phyloP scores from a whole-genome alignment of 2,329 filamentous ascomycete species.

The Magnaporthales sp. region DNA sequence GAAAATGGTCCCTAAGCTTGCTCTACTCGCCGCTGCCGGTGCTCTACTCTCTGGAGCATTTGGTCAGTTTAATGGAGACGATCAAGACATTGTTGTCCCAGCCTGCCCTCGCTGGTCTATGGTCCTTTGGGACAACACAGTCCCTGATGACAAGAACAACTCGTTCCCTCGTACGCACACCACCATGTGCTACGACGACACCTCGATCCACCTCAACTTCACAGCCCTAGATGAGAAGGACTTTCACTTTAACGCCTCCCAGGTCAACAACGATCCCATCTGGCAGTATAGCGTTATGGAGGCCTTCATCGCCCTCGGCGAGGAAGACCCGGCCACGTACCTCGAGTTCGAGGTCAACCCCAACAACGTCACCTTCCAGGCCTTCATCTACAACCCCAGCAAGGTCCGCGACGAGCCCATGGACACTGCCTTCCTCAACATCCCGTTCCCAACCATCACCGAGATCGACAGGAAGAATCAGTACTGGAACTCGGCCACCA shows the following conservation, averaged over 20 bases:
- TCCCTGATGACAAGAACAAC: conserved; percentile 27
- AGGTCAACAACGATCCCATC: conserved; percentile 35
- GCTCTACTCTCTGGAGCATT: not conserved
- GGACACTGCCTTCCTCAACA: conserved; percentile 26
- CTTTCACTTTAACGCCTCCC: conserved; percentile 34
- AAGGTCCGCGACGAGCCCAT: conserved; percentile 26
- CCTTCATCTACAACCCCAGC: conserved; percentile 41
- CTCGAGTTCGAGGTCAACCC: conserved; percentile 42
- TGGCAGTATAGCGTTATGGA: conserved; percentile 44
- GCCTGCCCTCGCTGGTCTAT: conserved; percentile 26
- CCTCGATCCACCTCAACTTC: conserved; percentile 30
- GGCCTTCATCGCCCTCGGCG: conserved; percentile 36
- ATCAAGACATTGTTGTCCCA: conserved; percentile 23
- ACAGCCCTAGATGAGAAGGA: conserved; percentile 35
- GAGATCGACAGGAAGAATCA: conserved; percentile 24
- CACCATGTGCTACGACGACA: conserved; percentile 36
- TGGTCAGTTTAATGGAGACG: not conserved
- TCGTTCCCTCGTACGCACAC: conserved; percentile 34
- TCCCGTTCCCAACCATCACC: conserved; percentile 28
- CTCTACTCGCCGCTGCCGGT: not conserved
- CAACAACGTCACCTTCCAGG: conserved; percentile 42
- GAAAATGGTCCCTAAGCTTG: not conserved
- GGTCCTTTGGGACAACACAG: conserved; percentile 29
- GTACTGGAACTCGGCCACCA: conserved; percentile 31
- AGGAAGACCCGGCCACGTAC: conserved; percentile 36